These are phyloP conservation scores for Fusarium aywerte DNA, from an alignment of 2,329 filamentous ascomycete genomes.

Conservation along the genomic window DNA sequence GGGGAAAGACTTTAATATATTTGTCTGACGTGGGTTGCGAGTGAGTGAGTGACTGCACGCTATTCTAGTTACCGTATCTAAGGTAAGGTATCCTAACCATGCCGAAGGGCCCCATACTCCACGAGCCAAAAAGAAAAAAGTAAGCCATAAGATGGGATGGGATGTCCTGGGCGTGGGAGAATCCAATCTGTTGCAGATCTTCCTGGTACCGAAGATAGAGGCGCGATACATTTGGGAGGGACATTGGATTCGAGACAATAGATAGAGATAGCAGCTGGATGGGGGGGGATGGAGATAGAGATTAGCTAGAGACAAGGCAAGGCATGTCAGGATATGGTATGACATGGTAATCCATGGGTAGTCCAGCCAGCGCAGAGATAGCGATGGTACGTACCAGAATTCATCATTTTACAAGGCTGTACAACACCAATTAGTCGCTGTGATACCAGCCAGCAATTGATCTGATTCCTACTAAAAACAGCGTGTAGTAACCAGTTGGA, in stretches of 20 bases:
- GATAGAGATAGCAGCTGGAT: slow-evolving; percentile 27
- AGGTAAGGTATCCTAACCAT: not conserved
- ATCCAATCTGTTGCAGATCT: slow-evolving; percentile 28
- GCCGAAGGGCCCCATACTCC: slow-evolving; percentile 15
- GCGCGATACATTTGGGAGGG: slow-evolving; percentile 10
- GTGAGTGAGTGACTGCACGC: not conserved
- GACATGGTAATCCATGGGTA: not conserved
- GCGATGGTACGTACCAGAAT: slow-evolving; percentile 15
- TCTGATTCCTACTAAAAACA: slow-evolving; percentile 18
- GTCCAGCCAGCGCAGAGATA: slow-evolving; percentile 17
- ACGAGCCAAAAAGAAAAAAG: slow-evolving; percentile 25
- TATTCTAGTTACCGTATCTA: slow-evolving; percentile 10
- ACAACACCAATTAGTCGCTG: slow-evolving; percentile 22
- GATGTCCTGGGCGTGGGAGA: slow-evolving; percentile 27
- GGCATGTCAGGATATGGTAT: not conserved
- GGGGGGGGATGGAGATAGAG: slow-evolving; percentile 21
- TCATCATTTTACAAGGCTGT: slow-evolving; percentile 29
- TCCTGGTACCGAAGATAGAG: slow-evolving; percentile 28
- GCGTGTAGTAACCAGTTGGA: slow-evolving; percentile 42
- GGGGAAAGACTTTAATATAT: slow-evolving; percentile 36
- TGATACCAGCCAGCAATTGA: slow-evolving; percentile 29
- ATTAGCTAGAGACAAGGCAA: slow-evolving; percentile 24
- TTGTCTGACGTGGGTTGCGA: slow-evolving; percentile 13
- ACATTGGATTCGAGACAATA: slow-evolving; percentile 14
- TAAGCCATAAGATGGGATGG: slow-evolving; percentile 12